phyloP scores from a whole-genome alignment of 2,329 filamentous ascomycete species.

The Colletotrichum spaethianum region DNA sequence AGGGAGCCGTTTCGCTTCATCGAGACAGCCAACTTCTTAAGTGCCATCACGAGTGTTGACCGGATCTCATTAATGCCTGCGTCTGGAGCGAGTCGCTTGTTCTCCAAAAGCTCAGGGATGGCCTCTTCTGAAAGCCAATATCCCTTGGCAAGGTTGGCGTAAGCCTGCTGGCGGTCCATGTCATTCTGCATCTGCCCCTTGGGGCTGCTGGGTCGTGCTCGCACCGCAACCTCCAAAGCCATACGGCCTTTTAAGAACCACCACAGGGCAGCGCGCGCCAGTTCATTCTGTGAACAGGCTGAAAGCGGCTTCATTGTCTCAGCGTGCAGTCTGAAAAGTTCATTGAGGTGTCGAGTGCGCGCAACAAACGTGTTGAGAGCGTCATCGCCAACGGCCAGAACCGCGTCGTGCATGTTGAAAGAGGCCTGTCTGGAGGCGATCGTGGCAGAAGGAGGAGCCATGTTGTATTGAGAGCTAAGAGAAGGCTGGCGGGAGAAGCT shows the following conservation, averaged over 20 bases:
- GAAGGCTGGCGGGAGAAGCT: conserved; percentile 41
- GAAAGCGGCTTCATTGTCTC: conserved; percentile 79
- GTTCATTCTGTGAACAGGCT: conserved; percentile 74
- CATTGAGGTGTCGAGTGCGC: conserved; percentile 80
- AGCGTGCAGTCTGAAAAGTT: conserved; percentile 83
- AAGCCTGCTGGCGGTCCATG: conserved; percentile 79
- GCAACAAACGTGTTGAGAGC: conserved; percentile 79
- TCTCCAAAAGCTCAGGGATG: conserved; percentile 63
- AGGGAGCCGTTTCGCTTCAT: conserved; percentile 89
- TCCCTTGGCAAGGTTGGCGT: conserved; percentile 87
- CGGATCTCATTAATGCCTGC: conserved; percentile 67
- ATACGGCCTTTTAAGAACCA: conserved; percentile 90
- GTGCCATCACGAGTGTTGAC: conserved; percentile 71
- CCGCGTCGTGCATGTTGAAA: conserved; percentile 58
- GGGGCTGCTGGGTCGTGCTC: conserved; percentile 71
- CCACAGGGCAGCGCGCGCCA: conserved; percentile 83
- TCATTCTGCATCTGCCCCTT: conserved; percentile 69
- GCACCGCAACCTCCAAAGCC: conserved; percentile 79
- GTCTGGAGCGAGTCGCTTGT: conserved; percentile 58
- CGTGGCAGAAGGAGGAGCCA: conserved; percentile 47
- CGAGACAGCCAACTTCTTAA: conserved; percentile 82
- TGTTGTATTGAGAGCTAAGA: conserved; percentile 39
- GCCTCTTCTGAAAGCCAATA: conserved; percentile 81
- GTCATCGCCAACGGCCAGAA: conserved; percentile 68
- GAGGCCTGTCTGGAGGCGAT: conserved; percentile 49